phyloP scores from a whole-genome alignment of 768 basidiomycete species.

The Tulasnella sp. region DNA sequence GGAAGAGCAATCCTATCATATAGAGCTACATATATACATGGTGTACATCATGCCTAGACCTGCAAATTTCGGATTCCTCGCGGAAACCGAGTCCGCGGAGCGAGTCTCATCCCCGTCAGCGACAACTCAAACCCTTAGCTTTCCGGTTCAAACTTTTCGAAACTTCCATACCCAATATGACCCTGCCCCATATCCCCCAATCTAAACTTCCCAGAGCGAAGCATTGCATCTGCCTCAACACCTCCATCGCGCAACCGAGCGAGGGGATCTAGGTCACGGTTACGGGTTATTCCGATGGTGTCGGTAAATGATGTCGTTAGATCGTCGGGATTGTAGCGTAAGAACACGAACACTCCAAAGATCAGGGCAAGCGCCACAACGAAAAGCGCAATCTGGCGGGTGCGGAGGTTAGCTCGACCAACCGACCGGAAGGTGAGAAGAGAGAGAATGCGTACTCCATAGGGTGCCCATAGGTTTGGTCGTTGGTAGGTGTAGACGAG shows the following conservation, averaged over 20 bases:
- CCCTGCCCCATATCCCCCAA: neutral
- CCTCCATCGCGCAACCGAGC: neutral
- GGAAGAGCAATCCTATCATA: neutral
- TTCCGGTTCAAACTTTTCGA: neutral
- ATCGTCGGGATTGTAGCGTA: neutral
- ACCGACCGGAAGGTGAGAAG: neutral
- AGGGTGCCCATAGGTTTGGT: neutral
- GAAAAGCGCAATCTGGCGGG: neutral
- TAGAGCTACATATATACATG: neutral
- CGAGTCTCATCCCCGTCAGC: neutral
- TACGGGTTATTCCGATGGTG: neutral
- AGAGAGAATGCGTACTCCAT: neutral
- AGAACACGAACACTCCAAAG: neutral
- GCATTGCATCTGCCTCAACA: neutral
- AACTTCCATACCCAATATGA: neutral
- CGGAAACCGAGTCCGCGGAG: neutral
- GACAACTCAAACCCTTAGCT: neutral
- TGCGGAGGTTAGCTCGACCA: neutral
- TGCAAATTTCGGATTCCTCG: neutral
- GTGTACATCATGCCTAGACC: neutral
- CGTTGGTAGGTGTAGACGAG: neutral
- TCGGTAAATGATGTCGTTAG: neutral
- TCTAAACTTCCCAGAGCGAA: neutral
- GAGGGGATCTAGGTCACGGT: neutral
- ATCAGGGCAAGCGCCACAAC: neutral